Evolutionary conservation across 345 rosid species (phyloP), one percentile per base, ranked within the genome.

Genomic region (Physaria fendleri): DNA sequence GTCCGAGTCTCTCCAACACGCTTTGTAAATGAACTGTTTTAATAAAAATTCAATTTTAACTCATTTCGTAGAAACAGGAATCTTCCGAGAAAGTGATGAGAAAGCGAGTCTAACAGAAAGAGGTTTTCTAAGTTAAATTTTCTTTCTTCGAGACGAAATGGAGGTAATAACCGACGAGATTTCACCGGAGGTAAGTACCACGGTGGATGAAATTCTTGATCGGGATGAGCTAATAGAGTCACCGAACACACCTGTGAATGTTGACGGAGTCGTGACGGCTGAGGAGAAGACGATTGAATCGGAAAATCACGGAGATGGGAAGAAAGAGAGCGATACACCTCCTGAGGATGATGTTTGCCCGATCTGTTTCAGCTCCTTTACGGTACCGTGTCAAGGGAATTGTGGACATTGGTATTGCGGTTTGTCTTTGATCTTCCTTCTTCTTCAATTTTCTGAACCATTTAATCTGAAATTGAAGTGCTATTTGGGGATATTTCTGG

Each of bases 391-490:
- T 74, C 77, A 74, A 43, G 76, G 94, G 40, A 76, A 71, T 62
- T 90, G 97, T 68, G 85, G 94, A 39, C 97, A 90, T 76, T 90
- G 97, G 97, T 90, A 72, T 74, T 90, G 96, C 68, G 97, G 96
- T 90, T 64, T 71, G 76, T 78, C 11, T 68, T 29, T 49, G 8
- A 24, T 62, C 5, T 39, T 32, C 16, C 10, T 12, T 11, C 8
- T 64, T 30, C 38, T 32, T 51, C 13, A 32, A 22, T 41, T 16
- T 10, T 17, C 17, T 12, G 13, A 37, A 39, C 16, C 9, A 53
- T 42, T 47, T 45, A 9, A 5, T 30, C 11, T 34, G n/a, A 24
- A 35, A 16, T 24, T 35, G 14, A 61, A 35, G 56, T 47, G 22
- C 40, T 57, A 9, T 37, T 38, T 23, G 13, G 24, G 25, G 22